Evolutionary conservation across 2,329 filamentous ascomycete genomes (phyloP).

Genomic region (Proliferodiscus dingleyae): DNA sequence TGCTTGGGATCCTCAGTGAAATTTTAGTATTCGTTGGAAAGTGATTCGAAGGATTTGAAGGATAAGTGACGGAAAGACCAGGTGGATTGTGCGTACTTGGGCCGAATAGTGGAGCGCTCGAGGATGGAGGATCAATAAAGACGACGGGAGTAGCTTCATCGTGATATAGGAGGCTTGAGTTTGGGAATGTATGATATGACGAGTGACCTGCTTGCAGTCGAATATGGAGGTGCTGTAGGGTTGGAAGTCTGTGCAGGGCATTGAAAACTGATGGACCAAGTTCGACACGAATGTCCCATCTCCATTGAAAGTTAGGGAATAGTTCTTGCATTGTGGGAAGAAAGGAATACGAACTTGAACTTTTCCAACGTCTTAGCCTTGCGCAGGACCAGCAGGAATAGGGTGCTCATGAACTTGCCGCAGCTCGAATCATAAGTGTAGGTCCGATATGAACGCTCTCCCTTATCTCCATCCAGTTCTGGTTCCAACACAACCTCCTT

Average conservation of each 20-base stretch:
- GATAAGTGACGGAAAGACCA: not conserved
- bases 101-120: constrained; percentile 3
- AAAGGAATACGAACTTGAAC: constrained; percentile 49
- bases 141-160: constrained; percentile 6
- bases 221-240: constrained; percentile 50
- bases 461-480: constrained; percentile 46
- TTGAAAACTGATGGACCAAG: constrained; percentile 54
- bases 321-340: not conserved
- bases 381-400: constrained; percentile 52
- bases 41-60: constrained; percentile 4
- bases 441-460: constrained; percentile 48
- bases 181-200: constrained; percentile 46
- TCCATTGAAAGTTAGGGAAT: constrained; percentile 24
- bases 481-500: constrained; percentile 53
- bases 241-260: constrained; percentile 48
- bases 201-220: constrained; percentile 55
- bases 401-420: constrained; percentile 60
- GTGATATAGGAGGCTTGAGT: constrained; percentile 29
- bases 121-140: constrained; percentile 5
- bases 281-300: constrained; percentile 62
- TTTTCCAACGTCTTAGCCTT: constrained; percentile 50
- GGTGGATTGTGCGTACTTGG: constrained; percentile 3
- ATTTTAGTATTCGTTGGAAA: constrained; percentile 6
- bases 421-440: constrained; percentile 52
- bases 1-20: constrained; percentile 8